Base-by-base conservation (phyloP, 257 asterid species). In the Scutellaria minor region DNA sequence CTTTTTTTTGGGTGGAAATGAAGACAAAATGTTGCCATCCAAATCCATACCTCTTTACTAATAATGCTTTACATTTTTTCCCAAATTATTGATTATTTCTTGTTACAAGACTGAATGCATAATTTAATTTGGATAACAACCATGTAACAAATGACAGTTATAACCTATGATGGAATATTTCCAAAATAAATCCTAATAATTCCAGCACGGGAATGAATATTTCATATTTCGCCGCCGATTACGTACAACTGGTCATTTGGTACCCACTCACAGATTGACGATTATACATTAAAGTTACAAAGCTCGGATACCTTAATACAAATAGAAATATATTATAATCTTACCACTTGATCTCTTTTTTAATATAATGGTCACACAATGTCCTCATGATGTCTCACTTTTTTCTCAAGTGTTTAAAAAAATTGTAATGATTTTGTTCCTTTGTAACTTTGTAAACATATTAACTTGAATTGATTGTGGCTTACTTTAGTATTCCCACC, bases 21-120 rank as follows among this genome's bases (percentile, higher is more conserved):
- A 68, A 73, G 70, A 39, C 77, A 70, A 48, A 70, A 77, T 83
- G 87, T 83, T 79, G 84, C 77, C 84, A 83, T 83, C 57, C 72
- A 45, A 77, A 46, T 24, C 52, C 64, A 35, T 35, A 15, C 13
- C 35, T 24, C 66, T n/a, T n/a, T 18, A 6, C 5, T 40, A 9
- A 10, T 27, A 57, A 31, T 37, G 6, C 2, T 39, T 52, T 18
- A 6, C 9, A 18, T 18, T 6, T 42, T 6, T 42, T 10, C 37
- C 37, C 11, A 14, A 27, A 31, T 12, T 20, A 22, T 55, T 8
- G 4, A 8, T 20, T 20, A 54, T 54, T 20, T 54, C 15, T 15
- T n/a, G 22, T 50, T 7, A 1, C 53, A 10, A 47, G 15, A 13
- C 12, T 10, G 15, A 47, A 11, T 47, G 53, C 9, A 14, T 52